These are phyloP conservation scores for Tetradesmus obliquus DNA, from an alignment of 139 green algal genomes.

Conservation along the genomic window DNA sequence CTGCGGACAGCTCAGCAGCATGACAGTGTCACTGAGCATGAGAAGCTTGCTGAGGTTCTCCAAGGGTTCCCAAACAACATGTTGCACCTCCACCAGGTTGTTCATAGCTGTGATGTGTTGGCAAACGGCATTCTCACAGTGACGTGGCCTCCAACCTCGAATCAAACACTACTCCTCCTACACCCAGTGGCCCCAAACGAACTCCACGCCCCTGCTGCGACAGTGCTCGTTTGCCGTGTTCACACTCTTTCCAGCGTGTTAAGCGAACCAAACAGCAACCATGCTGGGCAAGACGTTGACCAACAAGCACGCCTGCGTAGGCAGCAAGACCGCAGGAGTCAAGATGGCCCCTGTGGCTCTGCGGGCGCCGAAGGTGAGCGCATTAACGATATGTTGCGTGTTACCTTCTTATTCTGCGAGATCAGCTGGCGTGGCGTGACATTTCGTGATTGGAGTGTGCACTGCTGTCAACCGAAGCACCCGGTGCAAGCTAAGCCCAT, in stretches of 20 bases:
- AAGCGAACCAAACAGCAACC: neutral
- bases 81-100: too few relatives aligned
- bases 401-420: neutral
- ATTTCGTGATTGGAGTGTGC: neutral
- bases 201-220: neutral
- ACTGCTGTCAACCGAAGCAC: neutral
- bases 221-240: neutral
- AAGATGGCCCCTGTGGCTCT: neutral
- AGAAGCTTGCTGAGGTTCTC: too few relatives aligned
- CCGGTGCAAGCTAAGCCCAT: neutral
- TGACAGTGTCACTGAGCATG: too few relatives aligned
- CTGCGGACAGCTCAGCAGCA: too few relatives aligned
- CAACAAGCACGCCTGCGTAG: neutral
- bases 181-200: neutral
- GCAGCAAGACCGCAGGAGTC: neutral
- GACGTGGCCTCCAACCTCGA: neutral
- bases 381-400: neutral
- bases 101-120: too few relatives aligned
- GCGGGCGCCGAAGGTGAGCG: neutral
- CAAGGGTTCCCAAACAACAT: too few relatives aligned
- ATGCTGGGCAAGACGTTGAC: neutral
- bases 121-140: neutral
- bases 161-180: slow-evolving; percentile 1
- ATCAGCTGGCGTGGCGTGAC: neutral
- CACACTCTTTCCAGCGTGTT: neutral